Conservation (phyloP, 306 rosid species). For the Glycine latifolia region DNA sequence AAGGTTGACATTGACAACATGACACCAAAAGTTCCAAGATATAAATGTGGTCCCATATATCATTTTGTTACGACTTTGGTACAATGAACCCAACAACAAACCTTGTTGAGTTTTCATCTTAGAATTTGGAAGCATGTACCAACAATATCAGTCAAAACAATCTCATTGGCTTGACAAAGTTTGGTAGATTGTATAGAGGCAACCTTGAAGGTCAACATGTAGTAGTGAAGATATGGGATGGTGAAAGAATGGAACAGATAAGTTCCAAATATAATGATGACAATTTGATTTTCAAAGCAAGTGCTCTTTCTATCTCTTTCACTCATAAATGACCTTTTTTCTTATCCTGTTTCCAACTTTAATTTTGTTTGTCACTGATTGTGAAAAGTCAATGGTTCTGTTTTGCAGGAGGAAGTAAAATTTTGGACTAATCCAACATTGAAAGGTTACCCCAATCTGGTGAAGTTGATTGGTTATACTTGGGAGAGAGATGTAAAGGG, state of each 20-base stretch:
- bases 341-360: neutral
- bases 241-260: conserved; percentile 41
- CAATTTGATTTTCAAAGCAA: conserved; percentile 51
- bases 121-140: conserved; percentile 58
- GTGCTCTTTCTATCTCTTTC: neutral
- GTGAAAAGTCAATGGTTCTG: conserved; percentile 1
- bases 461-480: conserved; percentile 64
- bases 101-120: conserved; percentile 48
- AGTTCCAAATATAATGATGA: conserved; percentile 48
- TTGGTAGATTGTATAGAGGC: conserved; percentile 65
- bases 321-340: neutral
- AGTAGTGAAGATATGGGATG: conserved; percentile 62
- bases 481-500: conserved; percentile 63
- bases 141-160: conserved; percentile 54
- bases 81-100: conserved; percentile 51
- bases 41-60: conserved; percentile 25
- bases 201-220: conserved; percentile 51
- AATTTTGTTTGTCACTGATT: neutral
- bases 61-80: conserved; percentile 19
- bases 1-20: conserved; percentile 17
- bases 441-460: conserved; percentile 56
- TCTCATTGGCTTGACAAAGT: conserved; percentile 59
- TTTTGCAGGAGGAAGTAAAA: conserved; percentile 62
- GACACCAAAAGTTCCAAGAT: conserved; percentile 13
- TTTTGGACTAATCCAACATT: conserved; percentile 55